A percentile compares a stretch with the other conserved stretches of the same genome.
Conservation (phyloP, 306 rosid species). For the Delonix regia region DNA sequence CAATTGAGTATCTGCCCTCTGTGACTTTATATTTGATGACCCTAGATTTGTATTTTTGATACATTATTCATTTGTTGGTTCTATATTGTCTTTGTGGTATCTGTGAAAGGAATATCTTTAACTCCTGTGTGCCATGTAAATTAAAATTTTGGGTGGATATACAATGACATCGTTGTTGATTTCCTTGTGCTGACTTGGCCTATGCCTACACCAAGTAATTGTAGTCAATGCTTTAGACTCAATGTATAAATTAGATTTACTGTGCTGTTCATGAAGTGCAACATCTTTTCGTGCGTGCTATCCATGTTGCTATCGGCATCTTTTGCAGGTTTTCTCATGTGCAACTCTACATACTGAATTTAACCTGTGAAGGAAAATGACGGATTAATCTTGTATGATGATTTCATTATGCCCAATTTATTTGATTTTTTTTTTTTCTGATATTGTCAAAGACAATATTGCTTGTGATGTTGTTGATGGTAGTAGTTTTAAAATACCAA, state of each 20-base stretch:
- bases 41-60: constrained; percentile 31
- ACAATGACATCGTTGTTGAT: not conserved
- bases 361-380: not conserved
- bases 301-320: not conserved
- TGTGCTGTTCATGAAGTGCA: constrained; percentile 27
- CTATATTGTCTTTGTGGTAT: constrained; percentile 24
- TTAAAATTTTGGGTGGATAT: constrained; percentile 33
- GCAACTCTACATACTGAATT: not conserved
- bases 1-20: constrained; percentile 12
- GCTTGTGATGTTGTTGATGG: not conserved
- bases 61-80: constrained; percentile 31
- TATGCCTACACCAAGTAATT: constrained; percentile 22
- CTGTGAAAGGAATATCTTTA: constrained; percentile 22
- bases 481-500: not conserved
- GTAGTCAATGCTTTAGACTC: constrained; percentile 3
- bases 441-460: not conserved
- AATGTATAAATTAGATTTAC: constrained; percentile 16
- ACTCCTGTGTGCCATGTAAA: constrained; percentile 43
- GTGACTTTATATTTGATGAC: constrained; percentile 35
- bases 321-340: not conserved
- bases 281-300: not conserved
- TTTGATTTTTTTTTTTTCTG: not conserved
- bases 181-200: constrained; percentile 27
- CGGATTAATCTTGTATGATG: not conserved
- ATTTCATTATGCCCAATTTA: not conserved